Evolutionary conservation across 768 basidiomycete genomes (phyloP).

Genomic region (Naganishia kalamii): DNA sequence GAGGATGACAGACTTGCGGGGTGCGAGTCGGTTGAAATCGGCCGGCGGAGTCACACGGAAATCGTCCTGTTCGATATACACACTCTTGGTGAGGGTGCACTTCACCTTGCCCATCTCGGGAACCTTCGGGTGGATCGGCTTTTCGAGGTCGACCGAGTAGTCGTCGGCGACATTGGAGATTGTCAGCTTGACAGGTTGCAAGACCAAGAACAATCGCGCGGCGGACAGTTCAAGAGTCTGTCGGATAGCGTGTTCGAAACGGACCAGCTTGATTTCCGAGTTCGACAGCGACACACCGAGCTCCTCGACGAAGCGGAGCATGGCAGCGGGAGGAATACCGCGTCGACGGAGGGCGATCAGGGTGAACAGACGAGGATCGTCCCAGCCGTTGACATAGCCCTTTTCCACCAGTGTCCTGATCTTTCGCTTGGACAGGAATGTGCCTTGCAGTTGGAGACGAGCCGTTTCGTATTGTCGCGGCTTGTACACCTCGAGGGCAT

Average conservation of each 20-base stretch:
- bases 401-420: slow-evolving; percentile 80
- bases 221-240: slow-evolving; percentile 82
- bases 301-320: slow-evolving; percentile 82
- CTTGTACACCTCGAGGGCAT: slow-evolving; percentile 94
- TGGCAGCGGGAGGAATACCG: slow-evolving; percentile 93
- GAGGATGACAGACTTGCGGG: slow-evolving; percentile 92
- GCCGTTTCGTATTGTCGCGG: slow-evolving; percentile 96
- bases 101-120: slow-evolving; percentile 73
- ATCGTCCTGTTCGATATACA: slow-evolving; percentile 88
- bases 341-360: slow-evolving; percentile 90
- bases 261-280: slow-evolving; percentile 74
- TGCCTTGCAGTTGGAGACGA: slow-evolving; percentile 83
- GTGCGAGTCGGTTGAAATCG: slow-evolving; percentile 95
- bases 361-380: slow-evolving; percentile 94
- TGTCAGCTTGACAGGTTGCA: slow-evolving; percentile 80
- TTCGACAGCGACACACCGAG: slow-evolving; percentile 86
- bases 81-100: slow-evolving; percentile 76
- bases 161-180: slow-evolving; percentile 87
- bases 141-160: slow-evolving; percentile 73
- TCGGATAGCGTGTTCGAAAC: slow-evolving; percentile 84
- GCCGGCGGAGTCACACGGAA: slow-evolving; percentile 79
- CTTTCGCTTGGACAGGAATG: slow-evolving; percentile 94
- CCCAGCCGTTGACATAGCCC: slow-evolving; percentile 82
- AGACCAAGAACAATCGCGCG: slow-evolving; percentile 82
- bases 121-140: slow-evolving; percentile 88